Base-by-base conservation (phyloP, 176 grass and related monocot genomes). In the Oryza glumipatula region DNA sequence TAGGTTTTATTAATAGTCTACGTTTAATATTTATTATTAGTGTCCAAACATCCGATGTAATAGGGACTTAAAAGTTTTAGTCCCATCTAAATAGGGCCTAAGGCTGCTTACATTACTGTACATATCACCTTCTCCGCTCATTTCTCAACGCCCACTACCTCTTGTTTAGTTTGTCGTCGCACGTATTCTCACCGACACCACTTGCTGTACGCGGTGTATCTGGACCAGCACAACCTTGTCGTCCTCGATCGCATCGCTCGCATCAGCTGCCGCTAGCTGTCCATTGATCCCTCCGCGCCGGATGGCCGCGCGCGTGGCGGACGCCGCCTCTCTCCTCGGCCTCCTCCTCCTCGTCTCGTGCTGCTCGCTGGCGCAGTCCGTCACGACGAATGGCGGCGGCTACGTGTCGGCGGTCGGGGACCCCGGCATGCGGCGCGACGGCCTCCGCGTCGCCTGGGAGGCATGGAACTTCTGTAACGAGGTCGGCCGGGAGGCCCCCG, bases 391-490 rank as follows among this genome's bases (percentile, higher is more conserved):
- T 43, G 85, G 21, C 12, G 52, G 51, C 51, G 82, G 32, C 10
- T 88, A 88, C 49, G 79, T 80, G 15, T 95, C 95, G 56, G 93
- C 91, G 2, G 84, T 98, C 6, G 95, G 95, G 45, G 95, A 98
- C 67, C 89, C 95, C 7, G 95, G 89, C 10, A 98, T 98, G 95
- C 82, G 80, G 67, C 88, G 86, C 70, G 93, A 98, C 75, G 91
- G 93, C 45, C 81, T 98, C 39, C 92, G 89, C 61, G 84, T 95
- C 24, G 93, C 93, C 9, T 93, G 91, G 91, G 95, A 98, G 73
- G 95, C 93, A 43, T 98, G 93, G 95, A 95, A 95, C 74, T 95
- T 95, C 77, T 98, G 95, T 82, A 98, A 98, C 52, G 95, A 98
- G 92, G 95, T 98, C 41, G 95, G 95, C 21, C 60, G 43, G 32